Conservation (phyloP, 2,329 filamentous ascomycete genomes). For the Grosmannia huntii region DNA sequence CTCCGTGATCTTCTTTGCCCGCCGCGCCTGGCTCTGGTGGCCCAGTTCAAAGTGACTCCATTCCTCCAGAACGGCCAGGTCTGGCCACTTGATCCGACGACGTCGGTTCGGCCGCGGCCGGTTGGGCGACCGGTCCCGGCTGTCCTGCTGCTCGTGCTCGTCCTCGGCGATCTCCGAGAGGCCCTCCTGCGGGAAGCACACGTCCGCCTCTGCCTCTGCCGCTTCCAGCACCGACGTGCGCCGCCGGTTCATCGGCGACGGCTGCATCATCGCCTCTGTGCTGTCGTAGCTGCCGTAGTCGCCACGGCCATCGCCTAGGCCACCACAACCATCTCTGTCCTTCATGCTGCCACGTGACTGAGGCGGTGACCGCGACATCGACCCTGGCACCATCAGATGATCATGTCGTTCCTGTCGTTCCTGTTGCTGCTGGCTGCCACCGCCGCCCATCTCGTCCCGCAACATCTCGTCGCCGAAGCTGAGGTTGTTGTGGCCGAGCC, state of each 20-base stretch:
- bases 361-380: not conserved
- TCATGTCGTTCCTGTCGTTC: not conserved
- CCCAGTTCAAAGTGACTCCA: conserved; percentile 90
- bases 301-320: too few relatives aligned
- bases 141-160: conserved; percentile 36
- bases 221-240: not conserved
- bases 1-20: conserved; percentile 85
- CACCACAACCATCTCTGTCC: too few relatives aligned
- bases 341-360: too few relatives aligned
- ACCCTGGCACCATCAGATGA: not conserved
- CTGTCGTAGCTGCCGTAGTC: too few relatives aligned
- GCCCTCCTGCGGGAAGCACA: conserved; percentile 75
- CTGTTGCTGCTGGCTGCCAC: not conserved
- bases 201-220: conserved; percentile 55
- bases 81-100: conserved; percentile 69
- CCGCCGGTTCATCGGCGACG: not conserved
- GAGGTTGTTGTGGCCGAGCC: conserved; percentile 42
- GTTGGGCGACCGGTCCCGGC: conserved; percentile 13
- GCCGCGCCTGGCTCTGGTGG: conserved; percentile 65
- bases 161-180: conserved; percentile 75
- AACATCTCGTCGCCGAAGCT: conserved; percentile 60
- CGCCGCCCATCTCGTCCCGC: conserved; percentile 41
- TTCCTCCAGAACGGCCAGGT: conserved; percentile 70
- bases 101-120: conserved; percentile 23
- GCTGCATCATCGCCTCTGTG: not conserved